Base-by-base conservation (phyloP, 202 grass and related monocot genomes). In the Sporobolus alterniflorus region DNA sequence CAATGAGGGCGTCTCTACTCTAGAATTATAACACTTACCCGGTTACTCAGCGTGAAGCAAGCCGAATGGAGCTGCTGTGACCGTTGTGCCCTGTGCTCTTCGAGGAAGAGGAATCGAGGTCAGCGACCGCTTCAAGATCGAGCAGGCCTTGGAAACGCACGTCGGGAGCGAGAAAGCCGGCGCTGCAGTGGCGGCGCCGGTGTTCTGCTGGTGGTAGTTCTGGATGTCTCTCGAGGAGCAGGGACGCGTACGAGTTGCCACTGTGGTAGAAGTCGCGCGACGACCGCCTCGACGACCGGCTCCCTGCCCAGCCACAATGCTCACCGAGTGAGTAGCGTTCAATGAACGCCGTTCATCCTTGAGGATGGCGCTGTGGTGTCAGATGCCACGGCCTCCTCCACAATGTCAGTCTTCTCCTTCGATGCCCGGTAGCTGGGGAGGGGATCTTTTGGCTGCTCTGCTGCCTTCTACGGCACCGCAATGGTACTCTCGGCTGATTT, bases 71-170 rank as follows among this genome's bases (percentile, higher is more conserved):
- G n/a, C n/a, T n/a, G n/a, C n/a, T n/a, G n/a, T n/a, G n/a, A n/a
- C n/a, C n/a, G n/a, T n/a, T n/a, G n/a, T n/a, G n/a, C n/a, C n/a
- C n/a, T n/a, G n/a, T 88, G 65, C 78, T 84, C 30, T 95, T 88
- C 20, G 88, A 90, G 2, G 89, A 88, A 1, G 90, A 85, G 3
- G 92, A 95, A 78, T 98, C 91, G 73, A 98, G 91, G 51, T 95
- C 90, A 0, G 92, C 95, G n/a, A 98, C 95, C 6, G 95, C 95
- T 80, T 98, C 92, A 4, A 98, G 90, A 98, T 98, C 26, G 95
- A 98, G 68, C 90, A 95, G 75, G 95, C 92, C 83, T 98, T 95
- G 2, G 95, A 95, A 26, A 98, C 86, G 33, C 95, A 98, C 43
- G 88, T 92, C 7, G 95, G 95, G 79, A 98, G 85, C 29, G 92